phyloP scores from a whole-genome alignment of 805 yeast species.

The Cephaloascus albidus region DNA sequence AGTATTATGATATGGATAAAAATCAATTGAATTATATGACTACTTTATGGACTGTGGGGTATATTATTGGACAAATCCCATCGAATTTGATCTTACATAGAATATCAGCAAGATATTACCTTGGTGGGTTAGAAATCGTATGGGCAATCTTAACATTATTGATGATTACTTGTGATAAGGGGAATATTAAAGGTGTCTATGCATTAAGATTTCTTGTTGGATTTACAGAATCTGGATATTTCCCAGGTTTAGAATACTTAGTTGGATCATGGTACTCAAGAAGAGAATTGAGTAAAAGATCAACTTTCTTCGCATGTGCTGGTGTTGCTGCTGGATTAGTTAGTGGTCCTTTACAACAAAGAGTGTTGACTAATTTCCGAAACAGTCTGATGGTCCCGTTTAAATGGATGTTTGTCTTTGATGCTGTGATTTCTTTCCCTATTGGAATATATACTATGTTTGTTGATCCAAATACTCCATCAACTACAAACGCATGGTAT shows the following conservation, averaged over 20 bases:
- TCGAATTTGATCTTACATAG: conserved; percentile 31
- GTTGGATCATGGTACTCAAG: conserved; percentile 26
- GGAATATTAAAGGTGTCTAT: conserved; percentile 15
- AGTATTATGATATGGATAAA: conserved; percentile 26
- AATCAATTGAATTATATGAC: conserved; percentile 35
- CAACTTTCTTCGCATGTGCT: conserved; percentile 22
- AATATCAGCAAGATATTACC: conserved; percentile 31
- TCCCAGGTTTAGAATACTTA: conserved; percentile 52
- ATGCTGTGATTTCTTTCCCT: conserved; percentile 25
- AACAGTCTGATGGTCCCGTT: conserved; percentile 17
- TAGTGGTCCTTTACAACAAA: conserved; percentile 27
- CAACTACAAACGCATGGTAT: conserved; percentile 31
- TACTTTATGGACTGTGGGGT: conserved; percentile 41
- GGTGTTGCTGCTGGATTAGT: conserved; percentile 23
- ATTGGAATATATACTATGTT: conserved; percentile 32
- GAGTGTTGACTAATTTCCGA: conserved; percentile 13
- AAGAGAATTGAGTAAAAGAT: conserved; percentile 23
- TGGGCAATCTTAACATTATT: conserved; percentile 35
- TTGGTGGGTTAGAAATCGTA: conserved; percentile 31
- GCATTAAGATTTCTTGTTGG: conserved; percentile 30
- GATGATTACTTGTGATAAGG: conserved; percentile 17
- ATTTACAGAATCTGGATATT: conserved; percentile 36
- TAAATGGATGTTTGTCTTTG: conserved; percentile 38
- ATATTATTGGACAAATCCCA: conserved; percentile 42
- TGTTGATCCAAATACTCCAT: conserved; percentile 37